Evolutionary conservation across 1,284 basidiomycete species (phyloP).

Genomic region (Pyrrhoderma lamaoense): DNA sequence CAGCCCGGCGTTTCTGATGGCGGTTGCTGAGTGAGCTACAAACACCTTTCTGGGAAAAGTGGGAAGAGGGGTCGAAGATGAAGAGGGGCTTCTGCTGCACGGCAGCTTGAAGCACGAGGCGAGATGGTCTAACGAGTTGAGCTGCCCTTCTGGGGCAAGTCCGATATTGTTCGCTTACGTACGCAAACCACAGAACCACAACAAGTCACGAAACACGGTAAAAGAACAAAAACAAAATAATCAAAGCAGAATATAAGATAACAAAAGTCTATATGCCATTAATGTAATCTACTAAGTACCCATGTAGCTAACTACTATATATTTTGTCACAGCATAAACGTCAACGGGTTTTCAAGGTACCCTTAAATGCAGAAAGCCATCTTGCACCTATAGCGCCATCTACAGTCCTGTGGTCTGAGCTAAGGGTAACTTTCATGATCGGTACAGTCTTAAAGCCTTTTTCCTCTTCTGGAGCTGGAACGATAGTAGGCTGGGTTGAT

Average conservation of each 20-base stretch:
- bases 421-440: conserved; percentile 95
- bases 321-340: conserved; percentile 72
- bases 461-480: conserved; percentile 83
- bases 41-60: no score
- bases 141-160: no score
- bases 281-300: conserved; percentile 11
- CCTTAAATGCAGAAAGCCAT: conserved; percentile 93
- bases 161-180: no score
- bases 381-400: conserved; percentile 88
- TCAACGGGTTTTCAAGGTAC: conserved; percentile 96
- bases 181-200: no score
- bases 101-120: no score
- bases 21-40: background rate
- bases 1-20: conserved; percentile 5
- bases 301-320: background rate
- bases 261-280: conserved; percentile 14
- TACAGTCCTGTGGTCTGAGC: conserved; percentile 91
- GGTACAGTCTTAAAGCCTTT: conserved; percentile 90
- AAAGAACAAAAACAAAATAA: background rate
- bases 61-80: no score
- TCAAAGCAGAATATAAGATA: background rate
- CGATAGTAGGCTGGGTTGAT: conserved; percentile 79
- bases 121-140: no score
- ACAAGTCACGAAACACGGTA: no score
- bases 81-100: no score